Conservation (phyloP, 176 grass and related monocot species). For the Eleusine indica region DNA sequence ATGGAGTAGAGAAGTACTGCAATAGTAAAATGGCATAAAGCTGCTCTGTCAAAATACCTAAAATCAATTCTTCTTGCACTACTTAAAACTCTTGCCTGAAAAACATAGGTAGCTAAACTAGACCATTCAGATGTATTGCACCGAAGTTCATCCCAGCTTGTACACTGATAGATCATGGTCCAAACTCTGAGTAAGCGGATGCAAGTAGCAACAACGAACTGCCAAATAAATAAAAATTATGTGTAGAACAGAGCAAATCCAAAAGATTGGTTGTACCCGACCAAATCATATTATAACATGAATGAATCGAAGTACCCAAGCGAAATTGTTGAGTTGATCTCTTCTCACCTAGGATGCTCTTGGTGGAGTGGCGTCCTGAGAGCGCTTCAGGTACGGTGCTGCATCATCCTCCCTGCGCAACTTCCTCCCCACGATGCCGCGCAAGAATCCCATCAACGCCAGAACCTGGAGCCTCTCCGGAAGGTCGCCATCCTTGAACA, state of each 20-base stretch:
- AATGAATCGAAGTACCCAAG: background rate
- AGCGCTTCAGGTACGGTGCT: background rate
- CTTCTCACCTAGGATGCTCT: constrained; percentile 13
- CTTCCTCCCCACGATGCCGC: constrained; percentile 11
- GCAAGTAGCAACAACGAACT: background rate
- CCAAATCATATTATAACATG: background rate
- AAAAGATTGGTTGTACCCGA: background rate
- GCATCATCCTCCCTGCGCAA: constrained; percentile 11
- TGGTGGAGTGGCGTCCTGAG: constrained; percentile 1
- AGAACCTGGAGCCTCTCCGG: constrained; percentile 38
- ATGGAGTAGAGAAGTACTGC: background rate
- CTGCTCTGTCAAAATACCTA: background rate
- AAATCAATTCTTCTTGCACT: background rate
- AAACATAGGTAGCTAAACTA: background rate
- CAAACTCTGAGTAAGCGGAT: background rate
- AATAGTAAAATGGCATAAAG: background rate
- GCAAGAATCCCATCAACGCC: constrained; percentile 35
- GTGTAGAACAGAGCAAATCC: background rate
- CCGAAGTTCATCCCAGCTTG: background rate
- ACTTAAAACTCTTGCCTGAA: background rate
- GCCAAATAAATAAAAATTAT: background rate
- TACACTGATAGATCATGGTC: background rate
- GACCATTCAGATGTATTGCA: background rate
- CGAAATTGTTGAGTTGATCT: background rate
- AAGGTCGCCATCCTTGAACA: constrained; percentile 18